Percentiles rank a stretch among this genome's conserved stretches.
Evolutionary conservation across 768 basidiomycete species (phyloP).

Genomic region (Kwoniella sp.): DNA sequence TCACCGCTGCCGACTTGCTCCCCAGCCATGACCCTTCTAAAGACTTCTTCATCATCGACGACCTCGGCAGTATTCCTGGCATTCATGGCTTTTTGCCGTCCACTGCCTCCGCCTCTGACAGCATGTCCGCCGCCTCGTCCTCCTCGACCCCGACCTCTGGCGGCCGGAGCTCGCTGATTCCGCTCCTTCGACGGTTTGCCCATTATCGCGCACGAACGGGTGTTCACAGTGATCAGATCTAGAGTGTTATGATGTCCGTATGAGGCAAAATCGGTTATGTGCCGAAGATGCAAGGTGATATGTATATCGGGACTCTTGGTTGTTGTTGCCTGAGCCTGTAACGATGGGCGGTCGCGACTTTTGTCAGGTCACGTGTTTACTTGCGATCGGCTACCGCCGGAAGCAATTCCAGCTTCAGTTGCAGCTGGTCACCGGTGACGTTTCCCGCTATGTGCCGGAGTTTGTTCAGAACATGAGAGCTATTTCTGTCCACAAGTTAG

Average conservation of each 20-base stretch:
- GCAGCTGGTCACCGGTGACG: neutral
- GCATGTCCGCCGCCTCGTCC: constrained; percentile 30
- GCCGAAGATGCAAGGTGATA: neutral
- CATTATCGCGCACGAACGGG: constrained; percentile 37
- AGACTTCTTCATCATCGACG: constrained; percentile 19
- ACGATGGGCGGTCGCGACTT: no score
- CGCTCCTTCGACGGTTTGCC: constrained; percentile 50
- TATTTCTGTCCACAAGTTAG: no score
- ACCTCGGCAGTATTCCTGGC: constrained; percentile 7
- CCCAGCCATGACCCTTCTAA: constrained; percentile 23
- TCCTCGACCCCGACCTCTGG: constrained; percentile 31
- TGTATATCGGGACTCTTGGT: neutral
- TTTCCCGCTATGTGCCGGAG: no score
- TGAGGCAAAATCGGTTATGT: neutral
- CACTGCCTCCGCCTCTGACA: constrained; percentile 27
- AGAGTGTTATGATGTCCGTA: no score
- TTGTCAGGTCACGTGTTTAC: neutral
- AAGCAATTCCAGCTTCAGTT: neutral
- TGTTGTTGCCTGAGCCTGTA: no score
- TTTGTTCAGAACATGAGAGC: no score
- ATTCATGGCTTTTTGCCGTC: constrained; percentile 26
- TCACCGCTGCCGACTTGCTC: constrained; percentile 11
- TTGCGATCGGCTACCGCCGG: neutral
- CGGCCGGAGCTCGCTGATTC: constrained; percentile 29
- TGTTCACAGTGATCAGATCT: no score